Conservation (phyloP, 2,329 filamentous ascomycete species). For the Xylariaceae sp. region DNA sequence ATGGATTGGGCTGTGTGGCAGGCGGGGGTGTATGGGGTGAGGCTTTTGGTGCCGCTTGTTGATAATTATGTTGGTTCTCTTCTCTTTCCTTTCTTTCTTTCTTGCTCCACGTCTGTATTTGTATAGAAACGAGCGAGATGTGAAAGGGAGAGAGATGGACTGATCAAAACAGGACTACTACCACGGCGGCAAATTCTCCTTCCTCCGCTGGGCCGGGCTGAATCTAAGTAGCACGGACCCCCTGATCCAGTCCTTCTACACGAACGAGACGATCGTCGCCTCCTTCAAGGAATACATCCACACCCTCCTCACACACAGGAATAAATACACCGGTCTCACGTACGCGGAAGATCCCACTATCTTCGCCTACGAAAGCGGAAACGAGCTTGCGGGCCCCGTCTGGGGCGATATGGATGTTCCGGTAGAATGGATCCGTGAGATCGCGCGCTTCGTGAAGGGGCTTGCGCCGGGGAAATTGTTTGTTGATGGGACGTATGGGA, state of each 20-base stretch:
- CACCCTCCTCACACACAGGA: constrained; percentile 41
- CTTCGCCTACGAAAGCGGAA: constrained; percentile 46
- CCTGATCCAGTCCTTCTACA: constrained; percentile 43
- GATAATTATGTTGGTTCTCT: constrained; percentile 40
- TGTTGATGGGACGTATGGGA: constrained; percentile 45
- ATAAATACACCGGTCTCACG: constrained; percentile 41
- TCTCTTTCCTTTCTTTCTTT: neutral
- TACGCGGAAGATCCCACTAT: constrained; percentile 47
- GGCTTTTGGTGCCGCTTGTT: constrained; percentile 41
- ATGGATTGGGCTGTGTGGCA: constrained; percentile 47
- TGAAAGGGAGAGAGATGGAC: too few relatives aligned
- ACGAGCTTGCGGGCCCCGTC: constrained; percentile 41
- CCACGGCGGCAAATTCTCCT: constrained; percentile 46
- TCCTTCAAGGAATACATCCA: constrained; percentile 44
- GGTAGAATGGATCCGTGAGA: constrained; percentile 38
- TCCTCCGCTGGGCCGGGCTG: constrained; percentile 42
- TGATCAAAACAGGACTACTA: constrained; percentile 38
- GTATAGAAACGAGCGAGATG: too few relatives aligned
- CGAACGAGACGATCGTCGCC: constrained; percentile 37
- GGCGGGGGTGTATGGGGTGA: constrained; percentile 40
- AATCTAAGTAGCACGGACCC: constrained; percentile 34
- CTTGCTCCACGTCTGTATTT: too few relatives aligned
- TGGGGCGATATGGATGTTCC: constrained; percentile 43
- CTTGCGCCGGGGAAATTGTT: constrained; percentile 42
- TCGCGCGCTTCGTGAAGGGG: constrained; percentile 39